These are phyloP conservation scores for Cryptococcus amylolentus DNA, from an alignment of 1,284 basidiomycete genomes.

Conservation along the genomic window DNA sequence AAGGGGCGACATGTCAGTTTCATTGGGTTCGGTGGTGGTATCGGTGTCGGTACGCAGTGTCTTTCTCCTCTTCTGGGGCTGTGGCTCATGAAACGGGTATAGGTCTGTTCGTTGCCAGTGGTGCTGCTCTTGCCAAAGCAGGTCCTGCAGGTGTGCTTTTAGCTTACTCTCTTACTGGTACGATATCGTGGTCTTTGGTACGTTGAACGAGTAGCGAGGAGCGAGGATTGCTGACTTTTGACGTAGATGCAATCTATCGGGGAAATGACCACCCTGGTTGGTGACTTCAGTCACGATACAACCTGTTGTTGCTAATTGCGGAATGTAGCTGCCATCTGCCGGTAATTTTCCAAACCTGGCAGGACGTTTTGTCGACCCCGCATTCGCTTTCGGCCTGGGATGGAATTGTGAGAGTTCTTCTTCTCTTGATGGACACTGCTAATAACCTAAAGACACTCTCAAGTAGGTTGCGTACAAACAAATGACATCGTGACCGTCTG, in stretches of 20 bases:
- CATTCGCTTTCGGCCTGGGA: constrained; percentile 8
- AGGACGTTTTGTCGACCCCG: constrained; percentile 9
- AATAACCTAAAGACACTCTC: no score
- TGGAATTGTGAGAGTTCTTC: constrained; percentile 7
- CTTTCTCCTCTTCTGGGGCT: constrained; percentile 1
- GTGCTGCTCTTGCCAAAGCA: constrained; percentile 51
- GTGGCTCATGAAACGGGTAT: constrained; percentile 49
- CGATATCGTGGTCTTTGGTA: constrained; percentile 23
- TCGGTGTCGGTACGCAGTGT: constrained; percentile 5
- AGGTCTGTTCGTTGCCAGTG: constrained; percentile 74
- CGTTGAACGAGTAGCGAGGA: constrained; percentile 8
- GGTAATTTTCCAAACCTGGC: constrained; percentile 14
- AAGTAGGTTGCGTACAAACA: background rate
- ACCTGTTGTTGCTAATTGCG: background rate
- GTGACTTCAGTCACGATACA: background rate
- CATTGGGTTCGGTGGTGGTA: constrained; percentile 10
- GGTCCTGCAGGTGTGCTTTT: constrained; percentile 48
- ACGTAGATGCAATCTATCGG: constrained; percentile 11
- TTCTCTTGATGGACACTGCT: no score
- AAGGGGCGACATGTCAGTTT: constrained; percentile 8
- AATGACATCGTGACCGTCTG: background rate
- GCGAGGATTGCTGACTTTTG: constrained; percentile 12
- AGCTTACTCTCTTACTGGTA: constrained; percentile 17
- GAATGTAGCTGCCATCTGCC: constrained; percentile 7
- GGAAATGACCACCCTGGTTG: constrained; percentile 17